Evolutionary conservation across 768 basidiomycete species (phyloP).

Genomic region (Amanita rubescens): DNA sequence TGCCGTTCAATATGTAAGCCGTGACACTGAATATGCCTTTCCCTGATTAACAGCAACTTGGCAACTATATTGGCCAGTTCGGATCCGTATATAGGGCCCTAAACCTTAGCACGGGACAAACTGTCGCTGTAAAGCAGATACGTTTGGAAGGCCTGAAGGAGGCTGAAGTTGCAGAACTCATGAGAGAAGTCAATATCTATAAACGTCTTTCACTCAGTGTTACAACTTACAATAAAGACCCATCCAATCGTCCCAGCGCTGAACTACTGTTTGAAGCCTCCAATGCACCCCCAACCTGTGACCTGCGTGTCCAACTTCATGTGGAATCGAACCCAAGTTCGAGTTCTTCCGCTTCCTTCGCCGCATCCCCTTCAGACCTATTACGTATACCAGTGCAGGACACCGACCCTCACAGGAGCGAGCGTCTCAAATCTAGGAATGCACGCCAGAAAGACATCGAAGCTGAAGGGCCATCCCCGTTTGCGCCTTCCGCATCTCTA

Average conservation of each 20-base stretch:
- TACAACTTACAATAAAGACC: constrained; percentile 93
- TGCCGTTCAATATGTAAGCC: constrained; percentile 76
- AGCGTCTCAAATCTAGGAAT: constrained; percentile 50
- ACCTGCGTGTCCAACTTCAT: constrained; percentile 67
- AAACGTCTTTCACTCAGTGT: constrained; percentile 86
- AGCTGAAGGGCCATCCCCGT: constrained; percentile 49
- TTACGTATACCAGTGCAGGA: constrained; percentile 4
- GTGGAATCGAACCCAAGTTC: constrained; percentile 13
- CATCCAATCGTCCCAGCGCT: constrained; percentile 74
- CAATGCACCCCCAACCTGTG: constrained; percentile 74
- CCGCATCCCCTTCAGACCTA: constrained; percentile 24
- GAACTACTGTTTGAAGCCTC: constrained; percentile 70
- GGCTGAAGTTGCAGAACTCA: constrained; percentile 82
- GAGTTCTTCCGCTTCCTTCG: constrained; percentile 32
- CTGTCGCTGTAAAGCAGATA: constrained; percentile 99
- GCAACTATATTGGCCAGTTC: constrained; percentile 97
- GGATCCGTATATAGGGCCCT: constrained; percentile 93
- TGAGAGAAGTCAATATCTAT: constrained; percentile 91
- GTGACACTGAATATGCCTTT: too few species aligned
- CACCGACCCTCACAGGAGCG: constrained; percentile 10
- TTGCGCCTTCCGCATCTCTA: constrained; percentile 31
- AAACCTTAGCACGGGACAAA: constrained; percentile 90
- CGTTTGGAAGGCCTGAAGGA: constrained; percentile 85
- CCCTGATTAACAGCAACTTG: constrained; percentile 73
- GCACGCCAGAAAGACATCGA: constrained; percentile 43